Evolutionary conservation across 2,329 filamentous ascomycete genomes (phyloP), one percentile per base, ranked within the genome.

Genomic region (Curvularia sp.): DNA sequence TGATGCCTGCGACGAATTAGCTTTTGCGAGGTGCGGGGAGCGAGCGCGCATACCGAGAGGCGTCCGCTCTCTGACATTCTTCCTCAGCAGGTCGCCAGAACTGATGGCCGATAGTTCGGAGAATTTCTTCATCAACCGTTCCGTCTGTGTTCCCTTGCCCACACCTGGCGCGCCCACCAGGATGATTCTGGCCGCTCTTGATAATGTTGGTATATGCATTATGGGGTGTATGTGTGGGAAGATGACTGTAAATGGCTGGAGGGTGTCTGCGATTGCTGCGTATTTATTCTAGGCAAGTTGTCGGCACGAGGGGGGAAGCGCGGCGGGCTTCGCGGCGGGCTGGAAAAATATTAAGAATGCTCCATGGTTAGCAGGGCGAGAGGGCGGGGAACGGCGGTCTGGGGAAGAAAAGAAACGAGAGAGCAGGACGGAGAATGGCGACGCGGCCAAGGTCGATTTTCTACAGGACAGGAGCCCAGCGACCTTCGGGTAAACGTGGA

Each of bases 141-240:
- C 91, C 51, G 92, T 92, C 81, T 99, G 95, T 3, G 95, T 99
- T 63, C 94, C 95, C 79, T 99, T 99, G 63, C 95, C 95, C 57
- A 97, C 95, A 58, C 93, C 93, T n/a, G 95, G 95, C 52, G 94
- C 93, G 69, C 95, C 95, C 70, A 99, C 87, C 67, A 99, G 87
- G 74, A 99, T 98, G 64, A 98, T 89, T 63, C 95, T 90, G 54
- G 95, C 95, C 57, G 95, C 94, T 80, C 85, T 88, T 42, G 73
- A 63, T 15, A 78, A 66, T 30, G 26, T 55, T 35, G 55, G 53
- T 33, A 53, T 47, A 35, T 71, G 55, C 71, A 77, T 77, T 33
- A 28, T 55, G 30, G 18, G 46, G 20, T 43, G 6, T 38, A 22
- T 49, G 35, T 33, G 26, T 44, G 26, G 28, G 18, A 46, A 20